phyloP scores from a whole-genome alignment of 2,329 filamentous ascomycete species.

The Phialophora expanda region DNA sequence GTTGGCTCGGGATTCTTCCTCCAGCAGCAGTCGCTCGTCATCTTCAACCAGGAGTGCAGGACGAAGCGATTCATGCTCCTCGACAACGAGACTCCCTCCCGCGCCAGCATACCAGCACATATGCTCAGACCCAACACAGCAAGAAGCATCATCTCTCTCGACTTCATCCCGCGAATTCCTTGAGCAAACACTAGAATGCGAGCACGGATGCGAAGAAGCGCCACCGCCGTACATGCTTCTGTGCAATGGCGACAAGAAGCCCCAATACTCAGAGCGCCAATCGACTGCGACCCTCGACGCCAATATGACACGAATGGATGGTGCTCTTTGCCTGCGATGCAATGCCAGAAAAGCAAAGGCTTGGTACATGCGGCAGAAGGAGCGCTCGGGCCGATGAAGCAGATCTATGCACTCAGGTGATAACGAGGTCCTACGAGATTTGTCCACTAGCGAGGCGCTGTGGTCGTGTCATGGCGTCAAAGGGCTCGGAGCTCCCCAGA shows the following conservation, averaged over 20 bases:
- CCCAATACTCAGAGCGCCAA: conserved; percentile 22
- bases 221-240: conserved; percentile 25
- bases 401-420: neutral
- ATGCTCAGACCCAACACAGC: neutral
- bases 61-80: neutral
- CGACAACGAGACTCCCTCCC: neutral
- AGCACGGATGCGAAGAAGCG: conserved; percentile 17
- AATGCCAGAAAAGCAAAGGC: conserved; percentile 22
- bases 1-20: neutral
- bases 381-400: neutral
- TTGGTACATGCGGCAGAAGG: conserved; percentile 23
- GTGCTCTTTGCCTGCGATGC: conserved; percentile 20
- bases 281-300: neutral
- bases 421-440: neutral
- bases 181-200: conserved; percentile 11
- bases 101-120: neutral
- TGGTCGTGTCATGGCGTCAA: no score
- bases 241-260: conserved; percentile 21
- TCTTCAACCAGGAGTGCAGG: neutral
- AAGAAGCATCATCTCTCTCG: neutral
- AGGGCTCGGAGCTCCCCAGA: no score
- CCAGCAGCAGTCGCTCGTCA: neutral
- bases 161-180: neutral
- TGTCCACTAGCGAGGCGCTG: neutral
- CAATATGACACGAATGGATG: conserved; percentile 11